Evolutionary conservation across 148 eudicot genomes (phyloP), one percentile per base, ranked within the genome.

Genomic region (Arbutus unedo): DNA sequence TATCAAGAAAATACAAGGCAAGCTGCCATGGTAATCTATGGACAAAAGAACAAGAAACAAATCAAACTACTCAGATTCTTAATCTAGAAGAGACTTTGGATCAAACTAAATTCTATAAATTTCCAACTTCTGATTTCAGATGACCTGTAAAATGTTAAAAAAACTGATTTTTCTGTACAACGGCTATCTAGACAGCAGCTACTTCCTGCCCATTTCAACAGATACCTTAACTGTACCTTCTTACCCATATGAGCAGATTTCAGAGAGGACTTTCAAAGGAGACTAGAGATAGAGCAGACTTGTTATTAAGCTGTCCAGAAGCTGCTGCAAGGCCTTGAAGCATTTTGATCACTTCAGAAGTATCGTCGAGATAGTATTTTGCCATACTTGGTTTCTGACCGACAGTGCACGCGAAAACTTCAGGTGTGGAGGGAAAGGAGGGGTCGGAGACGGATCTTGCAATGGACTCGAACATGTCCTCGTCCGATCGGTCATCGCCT

Each of bases 381-480:
- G 97, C 97, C 91, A 85, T 91, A 79, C 93, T 93, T 19, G 97
- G 95, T 87, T 93, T 93, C 81, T 91, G 97, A 18, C 97, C 97
- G 0, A 93, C 97, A 0, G 93, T 92, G 82, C 97, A 92, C 50
- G 97, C 93, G n/a, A 90, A 93, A 0, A 93, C 90, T 76, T 92
- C 92, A 0, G 88, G 72, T 57, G 85, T 86, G 21, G 86, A 87
- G 2, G 85, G 91, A 59, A 82, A 41, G 0, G 83, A 81, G 3
- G 79, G 86, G 80, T 83, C 79, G 19, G 86, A 79, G 15, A 86
- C 88, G 7, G 86, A 87, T 45, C 83, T 79, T 3, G 88, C 82
- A 14, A 90, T 88, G 6, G 66, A 71, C 87, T 88, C 91, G 11
- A 90, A 90, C 92, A 90, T 90, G 49, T 90, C 92, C 79, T 90